Conservation (phyloP, 306 rosid species). For the Oemleria cerasiformis region DNA sequence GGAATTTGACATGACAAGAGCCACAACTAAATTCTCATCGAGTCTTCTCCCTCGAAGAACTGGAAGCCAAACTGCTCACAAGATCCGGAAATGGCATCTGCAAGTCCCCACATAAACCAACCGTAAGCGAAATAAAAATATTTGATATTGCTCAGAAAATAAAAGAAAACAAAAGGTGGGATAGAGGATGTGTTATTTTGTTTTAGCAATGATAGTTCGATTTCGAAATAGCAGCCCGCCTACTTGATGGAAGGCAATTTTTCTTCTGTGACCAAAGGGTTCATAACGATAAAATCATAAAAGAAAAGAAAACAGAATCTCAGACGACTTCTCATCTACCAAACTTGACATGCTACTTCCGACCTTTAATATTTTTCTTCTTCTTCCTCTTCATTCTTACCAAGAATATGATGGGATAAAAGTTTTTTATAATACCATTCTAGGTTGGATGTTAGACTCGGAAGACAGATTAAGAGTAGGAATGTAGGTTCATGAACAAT, state of each 20-base stretch:
- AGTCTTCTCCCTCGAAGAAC: conserved; percentile 20
- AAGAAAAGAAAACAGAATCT: background rate
- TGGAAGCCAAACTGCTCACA: conserved; percentile 36
- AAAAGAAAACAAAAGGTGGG: no score
- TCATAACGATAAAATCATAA: background rate
- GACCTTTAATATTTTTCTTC: background rate
- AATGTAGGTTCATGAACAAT: background rate
- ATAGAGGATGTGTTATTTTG: conserved; percentile 1
- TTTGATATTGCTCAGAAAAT: background rate
- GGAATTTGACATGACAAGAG: conserved; percentile 13
- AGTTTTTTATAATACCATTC: background rate
- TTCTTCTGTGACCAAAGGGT: background rate
- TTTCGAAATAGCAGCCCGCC: background rate
- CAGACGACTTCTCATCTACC: background rate
- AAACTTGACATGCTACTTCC: conserved; percentile 5
- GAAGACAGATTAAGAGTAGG: background rate
- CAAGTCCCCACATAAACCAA: conserved; percentile 38
- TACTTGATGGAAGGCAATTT: background rate
- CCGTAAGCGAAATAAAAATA: conserved; percentile 11
- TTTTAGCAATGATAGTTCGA: background rate
- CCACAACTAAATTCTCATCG: conserved; percentile 7
- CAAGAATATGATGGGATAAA: background rate
- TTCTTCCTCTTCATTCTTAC: background rate
- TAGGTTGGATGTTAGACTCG: background rate
- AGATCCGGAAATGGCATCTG: conserved; percentile 83